Evolutionary conservation across 495 filamentous ascomycete species (phyloP), one percentile per base, ranked within the genome.

Genomic region (Clavariopsis aquatica): DNA sequence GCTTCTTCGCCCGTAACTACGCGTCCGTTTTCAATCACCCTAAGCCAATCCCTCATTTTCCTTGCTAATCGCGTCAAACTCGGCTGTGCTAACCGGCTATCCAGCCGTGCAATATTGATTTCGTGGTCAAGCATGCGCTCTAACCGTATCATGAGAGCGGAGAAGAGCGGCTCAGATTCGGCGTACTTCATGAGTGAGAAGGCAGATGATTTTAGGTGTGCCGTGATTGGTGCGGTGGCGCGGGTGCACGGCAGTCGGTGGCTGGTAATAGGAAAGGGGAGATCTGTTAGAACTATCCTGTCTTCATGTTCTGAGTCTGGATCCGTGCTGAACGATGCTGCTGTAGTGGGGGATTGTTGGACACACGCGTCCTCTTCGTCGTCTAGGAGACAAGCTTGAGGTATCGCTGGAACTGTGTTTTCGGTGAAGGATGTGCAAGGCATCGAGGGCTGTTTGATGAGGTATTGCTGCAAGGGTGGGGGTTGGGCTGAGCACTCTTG

Each of bases 61-160:
- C 8, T 23, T n/a, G 43, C 62, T 10, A 27, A 49, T 24, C 49
- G 3, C 13, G 2, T 27, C 13, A 27, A 46, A 2, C 13, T 45
- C 47, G 31, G 31, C 13, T 15, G 3, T 10, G 52, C 6, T 12
- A 13, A 5, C 7, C 43, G 52, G 36, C 15, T 4, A 2, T 23
- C 52, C 27, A 34, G 24, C 6, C n/a, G 22, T 23, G 41, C 51
- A 19, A 20, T 13, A 19, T 49, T 27, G 19, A 46, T 9, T 19
- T 60, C 57, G 3, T 20, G 24, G n/a, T n/a, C 13, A 12, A 53
- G 41, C 64, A 66, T 66, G 19, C 38, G 29, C 31, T 66, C 57
- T 6, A 66, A n/a, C 3, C 64, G 64, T 27, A 22, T 27, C 15
- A 49, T 47, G 9, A 66, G 45, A 1, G 13, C 15, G 31, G 20